Percentiles rank a stretch among this genome's conserved stretches.
Conservation (phyloP, 345 rosid species). For the Euphorbia pulcherrima region DNA sequence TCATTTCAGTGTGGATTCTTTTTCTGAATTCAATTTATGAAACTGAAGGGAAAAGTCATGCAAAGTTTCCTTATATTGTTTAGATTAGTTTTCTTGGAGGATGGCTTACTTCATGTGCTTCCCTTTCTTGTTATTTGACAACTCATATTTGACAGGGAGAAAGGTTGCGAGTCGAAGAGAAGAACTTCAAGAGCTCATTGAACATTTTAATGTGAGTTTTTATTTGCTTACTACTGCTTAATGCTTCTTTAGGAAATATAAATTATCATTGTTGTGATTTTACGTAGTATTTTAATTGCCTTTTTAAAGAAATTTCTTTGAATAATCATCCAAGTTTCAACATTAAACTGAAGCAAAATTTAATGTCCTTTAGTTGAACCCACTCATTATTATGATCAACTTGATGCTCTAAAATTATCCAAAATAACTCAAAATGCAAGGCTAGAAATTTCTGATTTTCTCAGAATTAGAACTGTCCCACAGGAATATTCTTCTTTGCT, state of each 20-base stretch:
- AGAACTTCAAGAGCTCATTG: conserved; percentile 78
- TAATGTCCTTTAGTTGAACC: not conserved
- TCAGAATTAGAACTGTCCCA: not conserved
- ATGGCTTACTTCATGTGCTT: conserved; percentile 6
- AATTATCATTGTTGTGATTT: not conserved
- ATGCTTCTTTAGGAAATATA: not conserved
- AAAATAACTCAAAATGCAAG: not conserved
- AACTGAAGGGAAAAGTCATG: not conserved
- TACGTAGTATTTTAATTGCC: not conserved
- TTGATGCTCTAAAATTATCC: not conserved
- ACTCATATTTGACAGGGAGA: conserved; percentile 56
- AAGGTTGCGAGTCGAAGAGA: conserved; percentile 65
- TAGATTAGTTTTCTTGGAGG: conserved; percentile 6
- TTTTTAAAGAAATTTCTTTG: not conserved
- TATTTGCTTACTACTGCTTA: not conserved
- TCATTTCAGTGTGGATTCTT: not conserved
- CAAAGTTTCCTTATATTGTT: not conserved
- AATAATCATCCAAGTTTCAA: not conserved
- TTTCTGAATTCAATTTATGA: not conserved
- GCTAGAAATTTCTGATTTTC: not conserved
- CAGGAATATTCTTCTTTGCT: not conserved
- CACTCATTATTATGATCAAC: conserved; percentile 3
- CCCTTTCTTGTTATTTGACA: conserved; percentile 11
- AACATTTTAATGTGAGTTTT: conserved; percentile 83
- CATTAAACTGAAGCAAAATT: not conserved